A percentile compares a stretch with the other conserved stretches of the same genome.
Evolutionary conservation across 257 asterid genomes (phyloP).

Genomic region (Ligustrum vulgare): DNA sequence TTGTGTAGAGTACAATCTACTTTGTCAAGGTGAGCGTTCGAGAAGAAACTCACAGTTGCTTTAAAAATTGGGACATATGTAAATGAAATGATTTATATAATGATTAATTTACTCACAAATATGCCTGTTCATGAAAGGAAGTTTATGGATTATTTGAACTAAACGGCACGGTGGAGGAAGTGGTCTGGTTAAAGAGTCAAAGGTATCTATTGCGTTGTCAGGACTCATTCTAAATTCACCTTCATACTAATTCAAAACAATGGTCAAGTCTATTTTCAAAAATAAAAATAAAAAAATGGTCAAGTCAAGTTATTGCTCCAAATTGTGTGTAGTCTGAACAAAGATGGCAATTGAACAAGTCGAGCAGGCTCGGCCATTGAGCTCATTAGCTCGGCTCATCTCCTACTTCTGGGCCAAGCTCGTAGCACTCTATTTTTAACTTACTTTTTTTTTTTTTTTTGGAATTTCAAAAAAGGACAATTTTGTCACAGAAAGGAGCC

Average conservation of each 20-base stretch:
- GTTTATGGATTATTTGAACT: constrained; percentile 23
- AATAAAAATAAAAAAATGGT: not conserved
- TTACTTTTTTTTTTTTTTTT: no score
- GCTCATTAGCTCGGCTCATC: no score
- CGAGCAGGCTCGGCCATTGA: no score
- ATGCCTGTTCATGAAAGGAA: not conserved
- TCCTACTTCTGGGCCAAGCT: no score
- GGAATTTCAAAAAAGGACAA: no score
- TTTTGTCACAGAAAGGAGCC: no score
- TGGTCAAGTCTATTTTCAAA: not conserved
- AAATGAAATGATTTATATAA: not conserved
- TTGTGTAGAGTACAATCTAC: not conserved
- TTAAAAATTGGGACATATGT: not conserved
- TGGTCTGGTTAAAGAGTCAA: constrained; percentile 21
- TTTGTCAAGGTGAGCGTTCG: not conserved
- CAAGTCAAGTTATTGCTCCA: no score
- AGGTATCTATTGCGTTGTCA: not conserved
- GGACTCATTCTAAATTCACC: not conserved
- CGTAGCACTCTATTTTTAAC: no score
- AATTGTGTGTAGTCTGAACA: no score
- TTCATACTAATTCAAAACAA: not conserved
- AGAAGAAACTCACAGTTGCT: not conserved
- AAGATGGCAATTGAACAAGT: no score
- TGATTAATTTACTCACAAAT: constrained; percentile 22
- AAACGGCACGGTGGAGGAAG: constrained; percentile 30